Evolutionary conservation across 139 green algal genomes (phyloP).

Genomic region (Desmodesmus armatus): DNA sequence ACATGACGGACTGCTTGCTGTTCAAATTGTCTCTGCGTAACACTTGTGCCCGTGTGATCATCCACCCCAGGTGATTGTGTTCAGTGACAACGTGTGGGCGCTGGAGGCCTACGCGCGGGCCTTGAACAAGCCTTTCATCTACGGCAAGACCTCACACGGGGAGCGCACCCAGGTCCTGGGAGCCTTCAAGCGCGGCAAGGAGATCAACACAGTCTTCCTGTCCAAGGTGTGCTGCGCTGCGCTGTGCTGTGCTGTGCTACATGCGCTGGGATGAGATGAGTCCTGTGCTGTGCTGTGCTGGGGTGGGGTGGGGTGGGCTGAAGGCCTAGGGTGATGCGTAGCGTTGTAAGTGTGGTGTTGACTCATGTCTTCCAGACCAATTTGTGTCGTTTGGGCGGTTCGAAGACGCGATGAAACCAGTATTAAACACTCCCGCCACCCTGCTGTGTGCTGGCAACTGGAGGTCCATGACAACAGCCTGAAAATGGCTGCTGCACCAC

Average conservation of each 20-base stretch:
- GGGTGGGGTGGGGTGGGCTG: not conserved
- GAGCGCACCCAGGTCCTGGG: slow-evolving; percentile 95
- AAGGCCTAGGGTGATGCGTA: not conserved
- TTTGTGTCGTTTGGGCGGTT: not conserved
- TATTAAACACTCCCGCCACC: too few species aligned
- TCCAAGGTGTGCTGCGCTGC: slow-evolving; percentile 87
- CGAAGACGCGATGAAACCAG: too few species aligned
- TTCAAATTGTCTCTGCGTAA: not conserved
- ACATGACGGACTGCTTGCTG: too few species aligned
- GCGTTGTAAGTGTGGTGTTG: not conserved
- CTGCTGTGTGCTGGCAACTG: too few species aligned
- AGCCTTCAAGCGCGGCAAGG: slow-evolving; percentile 92
- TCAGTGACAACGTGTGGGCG: slow-evolving; percentile 98
- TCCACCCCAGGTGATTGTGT: slow-evolving; percentile 97
- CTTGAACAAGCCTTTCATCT: slow-evolving; percentile 95
- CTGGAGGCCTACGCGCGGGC: slow-evolving; percentile 92
- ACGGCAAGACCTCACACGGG: slow-evolving; percentile 88
- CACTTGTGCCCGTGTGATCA: not conserved
- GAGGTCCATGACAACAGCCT: slow-evolving; percentile 98
- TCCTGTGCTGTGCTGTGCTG: not conserved
- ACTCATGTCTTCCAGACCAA: not conserved
- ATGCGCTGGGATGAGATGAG: not conserved
- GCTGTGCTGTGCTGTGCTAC: not conserved
- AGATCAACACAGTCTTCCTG: slow-evolving; percentile 98
- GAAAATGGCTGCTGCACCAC: slow-evolving; percentile 98